A percentile compares a stretch with the other conserved stretches of the same genome.
Evolutionary conservation across 495 filamentous ascomycete species (phyloP).

Genomic region (Melanomma pulvis-pyrius): DNA sequence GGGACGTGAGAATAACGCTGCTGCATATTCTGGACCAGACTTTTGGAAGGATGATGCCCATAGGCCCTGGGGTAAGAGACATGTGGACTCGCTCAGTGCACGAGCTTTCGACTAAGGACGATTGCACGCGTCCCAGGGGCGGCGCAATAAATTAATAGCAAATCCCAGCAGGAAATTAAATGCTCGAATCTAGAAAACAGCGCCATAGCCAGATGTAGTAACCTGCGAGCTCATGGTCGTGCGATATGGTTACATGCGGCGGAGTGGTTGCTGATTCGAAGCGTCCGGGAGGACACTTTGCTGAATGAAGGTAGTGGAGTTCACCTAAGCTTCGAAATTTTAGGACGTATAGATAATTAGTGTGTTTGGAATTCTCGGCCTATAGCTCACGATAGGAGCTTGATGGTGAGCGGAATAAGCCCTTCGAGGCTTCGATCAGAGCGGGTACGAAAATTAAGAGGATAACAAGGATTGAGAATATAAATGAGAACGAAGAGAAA

Average conservation of each 20-base stretch:
- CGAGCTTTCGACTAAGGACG: neutral
- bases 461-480: neutral
- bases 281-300: neutral
- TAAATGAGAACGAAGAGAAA: too few species aligned
- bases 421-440: too few species aligned
- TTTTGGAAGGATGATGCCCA: neutral
- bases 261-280: neutral
- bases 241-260: constrained; percentile 15
- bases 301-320: neutral
- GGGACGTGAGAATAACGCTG: neutral
- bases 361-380: too few species aligned
- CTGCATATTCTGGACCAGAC: neutral
- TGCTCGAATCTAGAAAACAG: neutral
- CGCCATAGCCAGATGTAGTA: neutral
- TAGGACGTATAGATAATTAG: too few species aligned
- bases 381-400: too few species aligned
- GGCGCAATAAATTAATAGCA: neutral
- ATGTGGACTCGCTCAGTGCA: neutral
- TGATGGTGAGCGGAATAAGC: too few species aligned
- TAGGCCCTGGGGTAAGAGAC: neutral
- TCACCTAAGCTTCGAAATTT: neutral
- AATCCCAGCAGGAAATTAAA: neutral
- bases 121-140: neutral
- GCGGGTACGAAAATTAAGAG: neutral
- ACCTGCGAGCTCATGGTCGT: neutral